These are phyloP conservation scores for Phytophthora aleatoria DNA, from an alignment of 352 stramenopile species.

Conservation along the genomic window DNA sequence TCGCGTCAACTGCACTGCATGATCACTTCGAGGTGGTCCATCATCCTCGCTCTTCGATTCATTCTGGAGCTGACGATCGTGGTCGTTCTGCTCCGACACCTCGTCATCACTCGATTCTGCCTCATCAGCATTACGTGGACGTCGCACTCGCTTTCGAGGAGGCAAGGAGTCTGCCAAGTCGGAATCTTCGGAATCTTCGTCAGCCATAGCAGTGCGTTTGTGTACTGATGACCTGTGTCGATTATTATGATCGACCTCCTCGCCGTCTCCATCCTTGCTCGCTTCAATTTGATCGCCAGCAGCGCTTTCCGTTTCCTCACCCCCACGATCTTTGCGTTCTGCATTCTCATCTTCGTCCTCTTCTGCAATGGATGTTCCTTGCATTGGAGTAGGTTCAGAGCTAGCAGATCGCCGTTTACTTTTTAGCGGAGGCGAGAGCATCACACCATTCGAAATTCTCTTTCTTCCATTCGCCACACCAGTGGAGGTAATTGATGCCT, in stretches of 20 bases:
- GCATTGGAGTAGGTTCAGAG: constrained; percentile 41
- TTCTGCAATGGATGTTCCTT: constrained; percentile 43
- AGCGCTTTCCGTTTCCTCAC: constrained; percentile 8
- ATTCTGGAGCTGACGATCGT: constrained; percentile 13
- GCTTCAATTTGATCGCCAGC: constrained; percentile 17
- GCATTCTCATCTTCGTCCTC: constrained; percentile 25
- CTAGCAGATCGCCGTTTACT: constrained; percentile 40
- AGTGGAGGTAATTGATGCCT: constrained; percentile 41
- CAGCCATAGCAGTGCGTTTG: constrained; percentile 18
- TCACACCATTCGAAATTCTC: constrained; percentile 8
- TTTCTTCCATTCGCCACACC: constrained; percentile 18
- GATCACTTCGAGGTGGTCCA: constrained; percentile 5
- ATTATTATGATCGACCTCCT: constrained; percentile 27
- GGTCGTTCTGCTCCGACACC: background rate
- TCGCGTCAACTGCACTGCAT: constrained; percentile 2
- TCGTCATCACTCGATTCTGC: constrained; percentile 3
- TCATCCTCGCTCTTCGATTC: constrained; percentile 19
- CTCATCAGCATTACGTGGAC: constrained; percentile 12
- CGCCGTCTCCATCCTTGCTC: background rate
- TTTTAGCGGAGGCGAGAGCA: constrained; percentile 38
- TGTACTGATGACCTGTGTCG: constrained; percentile 14
- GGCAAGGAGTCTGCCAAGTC: background rate
- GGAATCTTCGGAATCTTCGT: constrained; percentile 4
- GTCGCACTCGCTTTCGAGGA: constrained; percentile 24
- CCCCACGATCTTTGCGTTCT: background rate